Evolutionary conservation across 1,139 yeast genomes (phyloP).

Genomic region (Wickerhamomyces sp.): DNA sequence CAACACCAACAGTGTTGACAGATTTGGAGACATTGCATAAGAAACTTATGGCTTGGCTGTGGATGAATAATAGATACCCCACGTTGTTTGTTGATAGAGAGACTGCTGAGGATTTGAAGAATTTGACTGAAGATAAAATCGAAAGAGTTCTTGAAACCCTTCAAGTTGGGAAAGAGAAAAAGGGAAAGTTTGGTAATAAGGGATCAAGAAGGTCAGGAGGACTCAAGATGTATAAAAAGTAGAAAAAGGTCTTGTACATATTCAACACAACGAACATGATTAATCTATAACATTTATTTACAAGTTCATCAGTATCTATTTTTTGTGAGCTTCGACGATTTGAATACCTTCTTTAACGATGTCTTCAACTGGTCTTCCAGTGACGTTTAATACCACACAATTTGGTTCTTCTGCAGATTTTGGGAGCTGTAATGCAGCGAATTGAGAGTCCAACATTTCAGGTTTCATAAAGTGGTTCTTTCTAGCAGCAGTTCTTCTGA

Average conservation of each 20-base stretch:
- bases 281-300: too few relatives aligned
- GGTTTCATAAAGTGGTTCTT: conserved; percentile 82
- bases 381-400: conserved; percentile 26
- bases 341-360: conserved; percentile 32
- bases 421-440: conserved; percentile 71
- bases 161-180: conserved; percentile 2
- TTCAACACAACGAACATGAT: too few relatives aligned
- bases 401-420: conserved; percentile 29
- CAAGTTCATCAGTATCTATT: too few relatives aligned
- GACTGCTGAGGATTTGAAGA: conserved; percentile 65
- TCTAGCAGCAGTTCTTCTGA: conserved; percentile 55
- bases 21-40: conserved; percentile 68
- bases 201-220: too few relatives aligned
- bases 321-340: conserved; percentile 5
- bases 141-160: conserved; percentile 46
- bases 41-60: conserved; percentile 62
- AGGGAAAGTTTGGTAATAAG: not conserved
- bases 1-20: conserved; percentile 31
- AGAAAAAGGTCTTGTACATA: not conserved
- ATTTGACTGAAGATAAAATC: conserved; percentile 59
- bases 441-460: conserved; percentile 77
- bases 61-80: conserved; percentile 89
- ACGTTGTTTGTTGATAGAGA: conserved; percentile 71
- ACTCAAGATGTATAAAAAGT: not conserved
- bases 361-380: conserved; percentile 37